Base-by-base conservation (phyloP, 2,329 filamentous ascomycete genomes). In the Fusarium sulawesiense region DNA sequence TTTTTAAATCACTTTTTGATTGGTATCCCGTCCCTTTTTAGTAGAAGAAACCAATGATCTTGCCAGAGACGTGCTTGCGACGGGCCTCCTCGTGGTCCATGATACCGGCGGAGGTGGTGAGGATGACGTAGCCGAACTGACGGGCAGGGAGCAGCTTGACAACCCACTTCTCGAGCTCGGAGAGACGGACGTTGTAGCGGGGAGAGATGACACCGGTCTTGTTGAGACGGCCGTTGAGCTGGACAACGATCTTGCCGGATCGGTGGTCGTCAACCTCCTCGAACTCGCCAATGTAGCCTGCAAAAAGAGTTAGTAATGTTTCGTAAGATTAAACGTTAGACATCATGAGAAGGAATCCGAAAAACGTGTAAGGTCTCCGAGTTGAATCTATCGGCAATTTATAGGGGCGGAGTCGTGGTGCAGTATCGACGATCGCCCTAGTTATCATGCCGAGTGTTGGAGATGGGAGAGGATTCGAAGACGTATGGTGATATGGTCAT, bases 21-120 rank as follows among this genome's bases (percentile, higher is more conserved):
- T 69, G 55, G 51, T 65, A 57, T 72, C 71, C 63, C 66, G 66
- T 64, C 72, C 72, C 70, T 29, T 78, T 53, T 80, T 96, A 98
- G 90, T 98, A 98, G 90, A 98, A 98, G 92, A 98, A 99, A 80
- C 96, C 96, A 79, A 98, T 93, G 86, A 99, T 93, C 91, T 99
- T 99, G 86, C 96, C 96, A 78, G 95, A 91, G 82, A 98, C 96
- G 88, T 99, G 96, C 91, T 98, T 98, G 85, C 96, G 90, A 83
- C 96, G 89, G 77, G 96, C 96, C 91, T 99, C 96, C 89, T 99
- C 96, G 88, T 99, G 96, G 88, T 99, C 96, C 95, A 99, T 98
- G 85, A 99, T 99, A 84, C 96, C 96, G 74, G 96, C 94, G 68
- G 94, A 98, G 86, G 96, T 99, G 84, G 96, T 99, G 80, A 99